Conservation (phyloP, 495 filamentous ascomycete species). For the Neurospora sublineolata region DNA sequence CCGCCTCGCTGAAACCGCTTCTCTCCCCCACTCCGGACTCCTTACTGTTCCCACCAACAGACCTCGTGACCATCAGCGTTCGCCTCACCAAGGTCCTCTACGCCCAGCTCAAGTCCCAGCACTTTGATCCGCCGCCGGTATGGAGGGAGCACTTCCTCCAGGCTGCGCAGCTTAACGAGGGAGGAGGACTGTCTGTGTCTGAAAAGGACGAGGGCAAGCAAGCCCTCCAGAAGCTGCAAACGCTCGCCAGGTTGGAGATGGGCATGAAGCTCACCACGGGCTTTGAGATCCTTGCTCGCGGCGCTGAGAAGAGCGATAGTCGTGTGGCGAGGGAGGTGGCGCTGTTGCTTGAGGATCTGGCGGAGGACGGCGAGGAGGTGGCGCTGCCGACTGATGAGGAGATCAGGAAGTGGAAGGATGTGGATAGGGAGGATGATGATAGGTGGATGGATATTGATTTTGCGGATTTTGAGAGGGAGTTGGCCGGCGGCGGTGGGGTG, state of each 20-base stretch:
- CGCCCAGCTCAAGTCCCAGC: slow-evolving; percentile 84
- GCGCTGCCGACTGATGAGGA: slow-evolving; percentile 61
- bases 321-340: slow-evolving; percentile 58
- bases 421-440: slow-evolving; percentile 60
- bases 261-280: slow-evolving; percentile 88
- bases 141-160: slow-evolving; percentile 40
- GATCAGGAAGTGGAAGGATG: slow-evolving; percentile 54
- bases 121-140: slow-evolving; percentile 55
- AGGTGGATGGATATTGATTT: slow-evolving; percentile 91
- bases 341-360: slow-evolving; percentile 60
- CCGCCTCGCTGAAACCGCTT: slow-evolving; percentile 61
- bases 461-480: slow-evolving; percentile 72
- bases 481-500: slow-evolving; percentile 30
- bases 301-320: slow-evolving; percentile 54
- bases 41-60: slow-evolving; percentile 54
- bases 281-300: slow-evolving; percentile 74
- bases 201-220: not conserved
- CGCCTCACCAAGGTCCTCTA: slow-evolving; percentile 81
- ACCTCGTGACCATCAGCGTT: slow-evolving; percentile 66
- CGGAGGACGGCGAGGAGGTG: slow-evolving; percentile 39
- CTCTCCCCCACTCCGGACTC: slow-evolving; percentile 28
- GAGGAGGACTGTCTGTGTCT: not conserved
- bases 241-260: slow-evolving; percentile 45
- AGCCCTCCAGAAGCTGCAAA: slow-evolving; percentile 19
- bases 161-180: slow-evolving; percentile 2